Percentiles rank a stretch among this genome's conserved stretches.
Conservation (phyloP, 1,284 basidiomycete genomes). For the Heimioporus retisporus region DNA sequence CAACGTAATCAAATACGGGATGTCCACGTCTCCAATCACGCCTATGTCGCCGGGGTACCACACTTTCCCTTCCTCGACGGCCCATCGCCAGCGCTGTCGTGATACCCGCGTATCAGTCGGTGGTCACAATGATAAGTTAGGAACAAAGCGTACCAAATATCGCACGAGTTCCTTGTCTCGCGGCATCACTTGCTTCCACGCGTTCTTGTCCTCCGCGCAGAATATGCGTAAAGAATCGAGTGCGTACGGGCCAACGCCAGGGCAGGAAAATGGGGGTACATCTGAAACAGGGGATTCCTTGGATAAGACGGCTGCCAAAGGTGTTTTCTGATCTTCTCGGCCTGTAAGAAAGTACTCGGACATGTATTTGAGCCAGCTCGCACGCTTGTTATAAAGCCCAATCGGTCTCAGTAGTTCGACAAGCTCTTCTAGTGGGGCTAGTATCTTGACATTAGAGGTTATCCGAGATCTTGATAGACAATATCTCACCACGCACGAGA, state of each 20-base stretch:
- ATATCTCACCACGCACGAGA: constrained; percentile 57
- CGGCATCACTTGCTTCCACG: constrained; percentile 69
- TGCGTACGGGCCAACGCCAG: constrained; percentile 70
- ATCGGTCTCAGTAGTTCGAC: constrained; percentile 56
- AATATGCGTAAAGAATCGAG: constrained; percentile 77
- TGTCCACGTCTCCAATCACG: constrained; percentile 45
- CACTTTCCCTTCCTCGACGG: constrained; percentile 54
- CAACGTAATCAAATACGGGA: constrained; percentile 48
- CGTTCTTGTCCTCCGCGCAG: constrained; percentile 50
- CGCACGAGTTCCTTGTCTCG: constrained; percentile 70
- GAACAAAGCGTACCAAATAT: constrained; percentile 57
- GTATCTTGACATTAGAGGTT: constrained; percentile 1
- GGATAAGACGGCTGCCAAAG: constrained; percentile 1
- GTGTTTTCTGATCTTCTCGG: constrained; percentile 38
- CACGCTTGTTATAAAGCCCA: constrained; percentile 63
- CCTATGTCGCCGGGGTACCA: constrained; percentile 59
- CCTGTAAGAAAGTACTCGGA: constrained; percentile 58
- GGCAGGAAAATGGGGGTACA: constrained; percentile 53
- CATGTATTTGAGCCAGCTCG: constrained; percentile 60
- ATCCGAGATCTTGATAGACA: neutral
- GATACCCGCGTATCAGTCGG: neutral
- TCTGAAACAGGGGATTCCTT: neutral
- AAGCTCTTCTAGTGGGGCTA: constrained; percentile 49
- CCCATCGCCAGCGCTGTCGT: constrained; percentile 72
- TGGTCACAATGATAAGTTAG: neutral